Evolutionary conservation across 2,329 filamentous ascomycete genomes (phyloP).

Genomic region (Alternaria triticina): DNA sequence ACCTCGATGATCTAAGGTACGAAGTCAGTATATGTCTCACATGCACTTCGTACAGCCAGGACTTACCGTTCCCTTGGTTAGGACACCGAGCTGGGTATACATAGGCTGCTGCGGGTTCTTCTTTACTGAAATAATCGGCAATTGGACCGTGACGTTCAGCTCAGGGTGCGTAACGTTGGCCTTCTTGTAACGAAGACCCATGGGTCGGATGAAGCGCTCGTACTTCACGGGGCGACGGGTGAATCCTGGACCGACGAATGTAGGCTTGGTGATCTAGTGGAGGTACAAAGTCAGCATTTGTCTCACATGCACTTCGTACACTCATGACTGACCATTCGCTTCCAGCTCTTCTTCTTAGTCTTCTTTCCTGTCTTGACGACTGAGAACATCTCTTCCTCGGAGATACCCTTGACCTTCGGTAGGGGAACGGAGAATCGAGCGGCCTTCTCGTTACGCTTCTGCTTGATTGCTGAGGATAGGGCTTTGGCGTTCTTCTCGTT

Average conservation of each 20-base stretch:
- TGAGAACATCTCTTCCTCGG: conserved; percentile 95
- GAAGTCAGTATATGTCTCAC: no score
- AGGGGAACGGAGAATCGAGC: conserved; percentile 91
- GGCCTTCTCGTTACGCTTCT: conserved; percentile 87
- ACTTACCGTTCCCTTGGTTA: conserved; percentile 52
- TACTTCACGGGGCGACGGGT: conserved; percentile 85
- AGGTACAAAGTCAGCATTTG: no score
- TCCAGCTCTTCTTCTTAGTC: conserved; percentile 82
- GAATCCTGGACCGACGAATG: conserved; percentile 91
- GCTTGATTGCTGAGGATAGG: conserved; percentile 86
- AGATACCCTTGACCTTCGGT: conserved; percentile 92
- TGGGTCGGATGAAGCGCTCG: conserved; percentile 51
- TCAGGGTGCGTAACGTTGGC: conserved; percentile 77
- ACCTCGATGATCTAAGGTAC: conserved; percentile 69
- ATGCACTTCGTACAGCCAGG: no score
- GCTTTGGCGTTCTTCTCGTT: conserved; percentile 74
- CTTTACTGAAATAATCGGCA: conserved; percentile 70
- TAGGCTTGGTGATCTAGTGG: conserved; percentile 71
- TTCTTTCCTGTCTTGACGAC: conserved; percentile 90
- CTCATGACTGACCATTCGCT: conserved; percentile 58
- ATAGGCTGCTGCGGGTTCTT: conserved; percentile 87
- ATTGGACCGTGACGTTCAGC: conserved; percentile 83
- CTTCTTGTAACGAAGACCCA: conserved; percentile 82
- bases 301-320: no score
- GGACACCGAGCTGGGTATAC: conserved; percentile 89